Conservation (phyloP, 1,139 yeast genomes). For the Hyphopichia burtonii region DNA sequence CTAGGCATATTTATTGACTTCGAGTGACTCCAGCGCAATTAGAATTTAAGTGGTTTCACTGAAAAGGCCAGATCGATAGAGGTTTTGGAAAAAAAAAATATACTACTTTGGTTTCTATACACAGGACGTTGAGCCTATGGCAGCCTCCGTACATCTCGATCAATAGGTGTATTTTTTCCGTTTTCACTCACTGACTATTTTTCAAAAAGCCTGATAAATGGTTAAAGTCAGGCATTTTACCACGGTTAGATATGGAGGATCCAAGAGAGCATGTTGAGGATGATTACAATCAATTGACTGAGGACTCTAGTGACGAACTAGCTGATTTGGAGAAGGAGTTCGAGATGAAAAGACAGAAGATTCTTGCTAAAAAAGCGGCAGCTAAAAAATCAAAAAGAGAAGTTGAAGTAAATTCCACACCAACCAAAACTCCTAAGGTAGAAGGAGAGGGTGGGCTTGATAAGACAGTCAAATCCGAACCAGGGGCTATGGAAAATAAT, state of each 20-base stretch:
- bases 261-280: background rate
- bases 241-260: background rate
- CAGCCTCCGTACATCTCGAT: background rate
- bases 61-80: conserved; percentile 58
- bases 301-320: conserved; percentile 28
- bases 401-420: no score
- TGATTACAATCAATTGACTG: conserved; percentile 20
- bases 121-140: background rate
- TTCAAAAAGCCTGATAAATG: no score
- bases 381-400: background rate
- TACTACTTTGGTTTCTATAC: background rate
- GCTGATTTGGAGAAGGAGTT: conserved; percentile 28
- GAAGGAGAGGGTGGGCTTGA: background rate
- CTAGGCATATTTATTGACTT: conserved; percentile 25
- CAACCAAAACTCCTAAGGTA: no score
- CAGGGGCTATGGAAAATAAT: background rate
- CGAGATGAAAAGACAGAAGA: conserved; percentile 19
- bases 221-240: no score
- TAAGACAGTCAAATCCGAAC: no score
- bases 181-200: no score
- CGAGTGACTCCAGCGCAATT: no score
- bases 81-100: background rate
- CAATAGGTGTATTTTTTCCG: background rate
- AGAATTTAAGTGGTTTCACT: no score
- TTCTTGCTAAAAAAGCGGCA: conserved; percentile 7